Evolutionary conservation across 1,284 basidiomycete genomes (phyloP), one percentile per base, ranked within the genome.

Genomic region (Dichomitus squalens): DNA sequence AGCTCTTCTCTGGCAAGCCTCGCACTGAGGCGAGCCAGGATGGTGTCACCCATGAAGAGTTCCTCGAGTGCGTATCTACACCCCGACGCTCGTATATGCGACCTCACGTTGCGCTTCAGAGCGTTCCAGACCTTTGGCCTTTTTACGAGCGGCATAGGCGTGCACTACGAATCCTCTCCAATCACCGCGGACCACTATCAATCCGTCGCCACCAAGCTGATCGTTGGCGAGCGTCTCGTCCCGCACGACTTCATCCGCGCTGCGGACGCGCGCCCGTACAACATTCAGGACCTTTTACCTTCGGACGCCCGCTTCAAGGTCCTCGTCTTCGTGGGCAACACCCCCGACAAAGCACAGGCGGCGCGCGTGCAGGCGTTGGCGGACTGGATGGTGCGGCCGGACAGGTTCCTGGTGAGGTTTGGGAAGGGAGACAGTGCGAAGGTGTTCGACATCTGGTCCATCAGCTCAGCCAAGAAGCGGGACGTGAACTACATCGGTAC

Each of bases 1-100:
- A 81, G 9, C 73, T 94, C 21, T 93, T 93, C 72, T 92, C 90
- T 11, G 86, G 85, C 47, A 92, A 91, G 71, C 86, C 88, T 7
- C 76, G 78, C 29, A 84, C 83, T 9, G 75, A 78, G 38, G 75
- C 78, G 0, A 76, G 81, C 63, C 69, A 78, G 34, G 81, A 84
- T 33, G 89, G 87, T 27, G 81, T 90, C 18, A 80, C 83, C 2
- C 87, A 88, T 64, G 81, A 84, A 52, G 77, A 88, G 54, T 87
- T 92, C 68, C 69, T 87, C 21, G 72, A 73, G 86, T 88, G 58
- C 49, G 78, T n/a, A 2, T 6, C 35, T 25, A 4, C 18, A 21
- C 47, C 1, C 12, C 0, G 1, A 21, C 27, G 11, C 20, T 7
- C 4, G 12, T 33, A 14, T 12, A n/a, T 14, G 38, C 33, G 7